Evolutionary conservation across 768 basidiomycete species (phyloP).

Genomic region (Kwoniella europaea): DNA sequence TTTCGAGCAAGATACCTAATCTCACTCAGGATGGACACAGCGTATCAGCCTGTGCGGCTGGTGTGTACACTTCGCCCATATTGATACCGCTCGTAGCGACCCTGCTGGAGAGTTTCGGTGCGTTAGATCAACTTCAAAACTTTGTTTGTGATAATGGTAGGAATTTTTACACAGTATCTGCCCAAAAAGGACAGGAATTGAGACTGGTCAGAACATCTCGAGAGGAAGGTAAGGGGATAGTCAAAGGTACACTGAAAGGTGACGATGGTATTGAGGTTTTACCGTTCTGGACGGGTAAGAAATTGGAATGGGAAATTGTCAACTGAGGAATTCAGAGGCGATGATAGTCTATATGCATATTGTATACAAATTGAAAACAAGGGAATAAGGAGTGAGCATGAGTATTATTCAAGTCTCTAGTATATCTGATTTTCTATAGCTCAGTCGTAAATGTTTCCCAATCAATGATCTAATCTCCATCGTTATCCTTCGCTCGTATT

Average conservation of each 20-base stretch:
- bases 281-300: constrained; percentile 87
- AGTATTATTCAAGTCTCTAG: background rate
- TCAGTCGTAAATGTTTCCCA: no score
- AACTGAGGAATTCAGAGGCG: constrained; percentile 9
- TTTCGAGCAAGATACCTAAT: constrained; percentile 50
- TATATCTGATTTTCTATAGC: no score
- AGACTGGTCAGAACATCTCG: constrained; percentile 43
- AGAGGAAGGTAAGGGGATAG: constrained; percentile 33
- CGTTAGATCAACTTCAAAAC: constrained; percentile 76
- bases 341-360: constrained; percentile 5
- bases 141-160: constrained; percentile 83
- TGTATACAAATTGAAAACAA: constrained; percentile 1
- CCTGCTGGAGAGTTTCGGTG: constrained; percentile 82
- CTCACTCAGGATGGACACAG: constrained; percentile 37
- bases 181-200: constrained; percentile 43
- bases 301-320: constrained; percentile 70
- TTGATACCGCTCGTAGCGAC: constrained; percentile 88
- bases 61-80: constrained; percentile 92
- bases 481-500: no score
- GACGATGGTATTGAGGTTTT: constrained; percentile 61
- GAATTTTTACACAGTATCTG: constrained; percentile 68
- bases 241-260: constrained; percentile 60
- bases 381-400: background rate
- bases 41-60: constrained; percentile 85
- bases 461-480: no score